Percentiles rank a stretch among this genome's conserved stretches.
Conservation (phyloP, 768 basidiomycete genomes). For the Panaeolus papilionaceus region DNA sequence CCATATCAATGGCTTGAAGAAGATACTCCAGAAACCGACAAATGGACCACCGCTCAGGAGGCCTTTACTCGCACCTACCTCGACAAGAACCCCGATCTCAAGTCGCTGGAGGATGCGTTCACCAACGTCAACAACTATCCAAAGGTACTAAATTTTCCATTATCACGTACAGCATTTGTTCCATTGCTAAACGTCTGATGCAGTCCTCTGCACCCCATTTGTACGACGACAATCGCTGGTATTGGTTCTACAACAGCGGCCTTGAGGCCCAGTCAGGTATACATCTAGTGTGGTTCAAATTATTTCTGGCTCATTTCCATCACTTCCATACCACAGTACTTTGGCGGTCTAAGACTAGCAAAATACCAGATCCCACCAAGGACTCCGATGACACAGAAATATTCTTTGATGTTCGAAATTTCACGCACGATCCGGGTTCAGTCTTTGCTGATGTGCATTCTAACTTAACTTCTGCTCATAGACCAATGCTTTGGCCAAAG, state of each 20-base stretch:
- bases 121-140: slow-evolving; percentile 48
- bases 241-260: slow-evolving; percentile 83
- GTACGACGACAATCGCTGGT: slow-evolving; percentile 75
- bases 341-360: slow-evolving; percentile 60
- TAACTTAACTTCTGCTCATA: slow-evolving; percentile 29
- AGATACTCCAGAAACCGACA: slow-evolving; percentile 64
- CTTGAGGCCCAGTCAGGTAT: slow-evolving; percentile 69
- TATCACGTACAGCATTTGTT: background rate
- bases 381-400: slow-evolving; percentile 58
- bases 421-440: background rate
- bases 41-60: slow-evolving; percentile 69
- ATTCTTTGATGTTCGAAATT: slow-evolving; percentile 72
- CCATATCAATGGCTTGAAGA: slow-evolving; percentile 82
- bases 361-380: slow-evolving; percentile 59
- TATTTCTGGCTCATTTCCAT: slow-evolving; percentile 13
- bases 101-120: slow-evolving; percentile 65
- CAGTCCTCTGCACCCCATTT: slow-evolving; percentile 70
- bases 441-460: background rate
- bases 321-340: slow-evolving; percentile 47
- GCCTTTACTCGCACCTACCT: slow-evolving; percentile 63
- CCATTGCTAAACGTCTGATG: slow-evolving; percentile 13
- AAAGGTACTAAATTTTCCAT: slow-evolving; percentile 38
- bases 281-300: slow-evolving; percentile 18
- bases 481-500: slow-evolving; percentile 74
- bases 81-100: slow-evolving; percentile 65